A percentile compares a stretch with the other conserved stretches of the same genome.
These are phyloP conservation scores for Pelargonium fulgidum DNA, from an alignment of 441 rosid genomes.

Conservation along the genomic window DNA sequence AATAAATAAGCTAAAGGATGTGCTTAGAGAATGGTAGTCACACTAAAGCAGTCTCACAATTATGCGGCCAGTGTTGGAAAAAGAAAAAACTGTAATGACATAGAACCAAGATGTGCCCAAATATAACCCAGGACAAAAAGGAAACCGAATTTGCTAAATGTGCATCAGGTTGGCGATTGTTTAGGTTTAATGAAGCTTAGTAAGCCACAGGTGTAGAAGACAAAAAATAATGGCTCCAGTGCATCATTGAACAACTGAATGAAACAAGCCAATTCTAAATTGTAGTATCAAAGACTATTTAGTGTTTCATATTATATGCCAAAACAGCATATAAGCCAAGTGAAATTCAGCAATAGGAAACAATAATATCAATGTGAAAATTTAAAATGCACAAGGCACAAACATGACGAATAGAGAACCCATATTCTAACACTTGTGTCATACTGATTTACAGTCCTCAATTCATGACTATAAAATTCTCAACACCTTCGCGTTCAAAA, in stretches of 20 bases:
- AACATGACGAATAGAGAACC: no score
- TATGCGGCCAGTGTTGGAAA: background rate
- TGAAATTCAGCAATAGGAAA: no score
- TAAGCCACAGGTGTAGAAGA: background rate
- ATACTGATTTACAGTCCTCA: no score
- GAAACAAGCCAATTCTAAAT: background rate
- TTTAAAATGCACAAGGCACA: no score
- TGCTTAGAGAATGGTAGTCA: background rate
- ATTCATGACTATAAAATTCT: no score
- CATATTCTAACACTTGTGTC: no score
- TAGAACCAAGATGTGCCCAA: background rate
- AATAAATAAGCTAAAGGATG: background rate
- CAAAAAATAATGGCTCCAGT: background rate
- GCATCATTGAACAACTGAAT: background rate
- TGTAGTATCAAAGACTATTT: background rate
- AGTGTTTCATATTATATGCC: background rate
- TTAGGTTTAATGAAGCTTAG: background rate
- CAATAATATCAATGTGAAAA: no score
- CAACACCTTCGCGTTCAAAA: no score
- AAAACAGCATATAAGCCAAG: background rate
- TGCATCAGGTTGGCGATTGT: conserved; percentile 1
- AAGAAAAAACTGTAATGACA: background rate
- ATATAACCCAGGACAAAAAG: background rate
- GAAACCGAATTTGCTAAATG: background rate
- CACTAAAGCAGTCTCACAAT: background rate